Base-by-base conservation (phyloP, 495 filamentous ascomycete species). In the Hypoxylon crocopeplum region DNA sequence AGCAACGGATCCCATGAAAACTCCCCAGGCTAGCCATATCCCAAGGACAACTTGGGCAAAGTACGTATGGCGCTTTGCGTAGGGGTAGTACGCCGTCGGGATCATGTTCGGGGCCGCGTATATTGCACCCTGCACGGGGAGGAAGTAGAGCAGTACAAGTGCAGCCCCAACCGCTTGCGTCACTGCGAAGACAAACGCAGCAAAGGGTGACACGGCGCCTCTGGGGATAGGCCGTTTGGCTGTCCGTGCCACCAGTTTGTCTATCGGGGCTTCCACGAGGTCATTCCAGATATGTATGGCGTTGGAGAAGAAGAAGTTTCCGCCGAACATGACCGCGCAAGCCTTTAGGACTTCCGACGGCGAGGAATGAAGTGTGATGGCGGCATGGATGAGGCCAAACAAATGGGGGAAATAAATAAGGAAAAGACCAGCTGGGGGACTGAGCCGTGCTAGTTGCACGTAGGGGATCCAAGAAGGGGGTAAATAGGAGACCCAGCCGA, bases 11-110 rank as follows among this genome's bases (percentile, higher is more conserved):
- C 67, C 67, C 33, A 71, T 48, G 8, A 69, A 32, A 33, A 72
- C 39, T 2, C 68, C 67, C 52, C 68, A 69, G n/a, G 62, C 54
- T 24, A 73, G 60, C 39, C 72, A 74, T 21, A 72, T 50, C n/a
- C 72, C 73, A 6, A 76, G 69, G 6, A 75, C 67, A 2, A 75
- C 5, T 62, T 77, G 75, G 5, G 71, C 51, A 37, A 69, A 66
- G 42, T 73, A 32, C 5, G 68, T 75, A 56, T 73, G 69, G 1
- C 71, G 68, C 53, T 76, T 77, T 10, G 67, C 67, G n/a, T 42
- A 73, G 1, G 75, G 73, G 59, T 77, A 75, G 51, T 69, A 69
- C 0, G 56, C 39, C 7, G 65, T 69, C 0, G 59, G 61, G 5
- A 64, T 7, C 20, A 74, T 62, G 36, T 52, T 63, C 6, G 71